Evolutionary conservation across 495 filamentous ascomycete species (phyloP), one percentile per base, ranked within the genome.

Genomic region (Penicillium ochrochloron): DNA sequence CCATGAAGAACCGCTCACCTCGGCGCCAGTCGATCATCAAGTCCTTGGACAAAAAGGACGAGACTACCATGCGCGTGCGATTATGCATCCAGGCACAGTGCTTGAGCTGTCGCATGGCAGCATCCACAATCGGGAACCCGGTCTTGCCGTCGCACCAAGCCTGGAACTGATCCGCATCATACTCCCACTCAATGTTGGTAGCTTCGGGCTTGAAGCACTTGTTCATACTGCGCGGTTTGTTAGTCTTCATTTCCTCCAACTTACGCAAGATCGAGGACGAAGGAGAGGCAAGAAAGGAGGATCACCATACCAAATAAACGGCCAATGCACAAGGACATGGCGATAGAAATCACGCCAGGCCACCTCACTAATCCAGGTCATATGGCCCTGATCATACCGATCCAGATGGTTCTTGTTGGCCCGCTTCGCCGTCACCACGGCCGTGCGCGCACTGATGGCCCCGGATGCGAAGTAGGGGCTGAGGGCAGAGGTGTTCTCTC

Each of bases 271-370:
- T 17, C 7, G 25, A 33, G 14, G 31, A 17, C 25, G 52, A 10
- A 0, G 0, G n/a, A 31, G 23, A 52, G 9, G 25, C 4, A 27
- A 27, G 1, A 27, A 27, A 27, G 25, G 25, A 27, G n/a, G n/a
- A n/a, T n/a, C 51, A 31, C 70, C 82, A 60, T 74, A 92, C 90
- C 92, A 94, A 37, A 96, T 85, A 65, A 92, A 95, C 5, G 94
- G 94, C 91, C 91, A 97, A 61, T 94, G 81, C 3, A 85, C 89
- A 15, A 97, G 79, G 5, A 97, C 90, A 73, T 97, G 92, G 64
- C 90, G 91, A 76, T 97, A 97, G 71, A 97, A 97, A 69, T 97
- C 93, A 10, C 93, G 82, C 94, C 93, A 96, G 1, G 92, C 93
- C 0, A 97, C 82, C 72, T 97, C 93, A 57, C 88, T 88, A 63